Conservation (phyloP, 345 rosid species). For the Gossypium mustelinum region DNA sequence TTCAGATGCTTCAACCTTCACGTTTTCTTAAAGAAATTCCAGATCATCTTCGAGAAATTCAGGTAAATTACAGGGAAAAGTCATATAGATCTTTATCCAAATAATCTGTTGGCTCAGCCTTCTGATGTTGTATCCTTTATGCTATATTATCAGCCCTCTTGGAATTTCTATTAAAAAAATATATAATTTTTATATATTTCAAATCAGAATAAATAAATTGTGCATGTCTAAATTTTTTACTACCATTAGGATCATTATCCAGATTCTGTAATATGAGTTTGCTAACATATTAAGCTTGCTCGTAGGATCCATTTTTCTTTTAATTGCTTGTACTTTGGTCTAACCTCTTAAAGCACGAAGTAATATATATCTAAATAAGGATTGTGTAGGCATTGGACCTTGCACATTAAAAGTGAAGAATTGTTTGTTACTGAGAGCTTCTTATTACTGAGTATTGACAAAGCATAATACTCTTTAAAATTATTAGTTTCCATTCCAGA, state of each 20-base stretch:
- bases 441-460: neutral
- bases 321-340: neutral
- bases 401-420: neutral
- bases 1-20: slow-evolving; percentile 88
- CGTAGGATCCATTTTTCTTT: neutral
- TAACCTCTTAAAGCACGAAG: neutral
- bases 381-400: neutral
- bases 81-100: neutral
- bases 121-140: neutral
- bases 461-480: neutral
- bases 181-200: neutral
- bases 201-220: neutral
- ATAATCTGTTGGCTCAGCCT: slow-evolving; percentile 4
- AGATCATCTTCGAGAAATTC: slow-evolving; percentile 64
- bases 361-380: neutral
- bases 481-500: neutral
- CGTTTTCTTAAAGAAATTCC: slow-evolving; percentile 94
- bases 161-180: neutral
- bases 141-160: neutral
- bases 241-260: neutral
- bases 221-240: neutral
- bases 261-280: neutral
- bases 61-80: slow-evolving; percentile 30
- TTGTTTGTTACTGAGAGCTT: neutral
- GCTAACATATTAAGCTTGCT: neutral